phyloP scores from a whole-genome alignment of 495 filamentous ascomycete species.

The Lophium mytilinum region DNA sequence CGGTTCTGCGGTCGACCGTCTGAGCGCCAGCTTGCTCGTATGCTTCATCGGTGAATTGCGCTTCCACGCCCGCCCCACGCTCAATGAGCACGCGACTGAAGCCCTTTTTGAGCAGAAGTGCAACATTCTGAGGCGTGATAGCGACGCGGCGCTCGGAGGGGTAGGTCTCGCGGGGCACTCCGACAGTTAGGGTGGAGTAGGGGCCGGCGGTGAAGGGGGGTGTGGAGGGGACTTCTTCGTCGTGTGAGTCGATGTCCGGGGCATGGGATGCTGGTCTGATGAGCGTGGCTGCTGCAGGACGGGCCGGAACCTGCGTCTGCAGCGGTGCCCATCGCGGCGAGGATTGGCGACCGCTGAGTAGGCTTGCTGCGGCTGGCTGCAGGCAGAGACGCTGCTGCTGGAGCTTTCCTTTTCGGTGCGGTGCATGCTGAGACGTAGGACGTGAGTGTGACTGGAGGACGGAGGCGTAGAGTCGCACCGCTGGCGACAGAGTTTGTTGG shows the following conservation, averaged over 20 bases:
- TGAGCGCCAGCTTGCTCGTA: constrained; percentile 67
- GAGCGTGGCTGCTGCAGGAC: constrained; percentile 1
- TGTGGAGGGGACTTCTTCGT: constrained; percentile 16
- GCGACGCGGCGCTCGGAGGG: constrained; percentile 70
- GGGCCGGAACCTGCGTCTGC: constrained; percentile 13
- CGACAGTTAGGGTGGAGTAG: constrained; percentile 60
- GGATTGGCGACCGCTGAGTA: constrained; percentile 9
- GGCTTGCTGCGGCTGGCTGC: constrained; percentile 1
- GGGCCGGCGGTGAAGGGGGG: constrained; percentile 43
- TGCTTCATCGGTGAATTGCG: constrained; percentile 62
- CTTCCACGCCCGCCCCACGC: constrained; percentile 61
- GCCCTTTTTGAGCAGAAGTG: constrained; percentile 69
- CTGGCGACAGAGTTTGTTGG: background rate
- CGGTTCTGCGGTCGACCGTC: constrained; percentile 49
- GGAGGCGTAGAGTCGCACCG: constrained; percentile 10
- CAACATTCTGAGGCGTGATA: constrained; percentile 70
- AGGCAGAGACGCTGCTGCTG: background rate
- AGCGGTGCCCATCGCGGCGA: constrained; percentile 7
- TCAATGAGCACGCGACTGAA: constrained; percentile 66
- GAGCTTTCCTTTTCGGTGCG: background rate
- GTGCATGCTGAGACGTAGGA: constrained; percentile 4
- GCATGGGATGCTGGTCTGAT: constrained; percentile 22
- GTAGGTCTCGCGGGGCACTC: constrained; percentile 62
- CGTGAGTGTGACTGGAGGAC: constrained; percentile 2
- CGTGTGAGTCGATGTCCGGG: constrained; percentile 11